Conservation (phyloP, 2,329 filamentous ascomycete species). For the Pseudogymnoascus sp. region DNA sequence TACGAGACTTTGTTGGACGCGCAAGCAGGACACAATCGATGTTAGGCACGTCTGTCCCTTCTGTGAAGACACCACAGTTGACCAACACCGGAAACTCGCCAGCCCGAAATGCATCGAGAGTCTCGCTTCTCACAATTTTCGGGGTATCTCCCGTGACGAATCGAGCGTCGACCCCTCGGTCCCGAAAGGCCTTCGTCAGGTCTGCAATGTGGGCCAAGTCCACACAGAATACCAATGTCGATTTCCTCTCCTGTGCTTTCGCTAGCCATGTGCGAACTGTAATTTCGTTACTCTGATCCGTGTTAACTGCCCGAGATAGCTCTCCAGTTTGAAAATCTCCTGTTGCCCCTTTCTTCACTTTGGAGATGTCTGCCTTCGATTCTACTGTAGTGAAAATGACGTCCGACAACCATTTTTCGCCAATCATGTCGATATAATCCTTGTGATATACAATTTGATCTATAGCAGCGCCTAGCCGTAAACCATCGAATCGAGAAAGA, state of each 20-base stretch:
- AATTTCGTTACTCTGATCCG: conserved; percentile 67
- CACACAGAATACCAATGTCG: conserved; percentile 90
- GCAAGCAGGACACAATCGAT: conserved; percentile 89
- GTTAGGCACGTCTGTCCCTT: conserved; percentile 95
- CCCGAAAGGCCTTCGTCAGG: conserved; percentile 67
- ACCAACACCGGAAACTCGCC: conserved; percentile 78
- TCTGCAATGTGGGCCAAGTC: conserved; percentile 73
- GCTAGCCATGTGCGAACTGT: conserved; percentile 80
- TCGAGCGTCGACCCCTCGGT: conserved; percentile 70
- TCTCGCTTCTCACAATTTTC: conserved; percentile 56
- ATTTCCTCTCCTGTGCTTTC: conserved; percentile 64
- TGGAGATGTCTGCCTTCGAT: conserved; percentile 69
- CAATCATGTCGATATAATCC: conserved; percentile 72
- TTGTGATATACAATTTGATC: conserved; percentile 96
- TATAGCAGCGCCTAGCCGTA: conserved; percentile 73
- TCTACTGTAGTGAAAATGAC: conserved; percentile 92
- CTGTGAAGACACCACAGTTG: conserved; percentile 94
- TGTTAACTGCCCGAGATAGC: conserved; percentile 80
- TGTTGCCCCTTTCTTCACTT: conserved; percentile 51
- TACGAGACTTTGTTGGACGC: conserved; percentile 83
- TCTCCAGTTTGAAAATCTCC: conserved; percentile 75
- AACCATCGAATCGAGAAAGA: conserved; percentile 69
- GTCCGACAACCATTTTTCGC: conserved; percentile 83
- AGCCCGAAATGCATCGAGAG: conserved; percentile 66
- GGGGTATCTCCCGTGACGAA: conserved; percentile 80